Evolutionary conservation across 148 eudicot genomes (phyloP).

Genomic region (Cornus controversa): DNA sequence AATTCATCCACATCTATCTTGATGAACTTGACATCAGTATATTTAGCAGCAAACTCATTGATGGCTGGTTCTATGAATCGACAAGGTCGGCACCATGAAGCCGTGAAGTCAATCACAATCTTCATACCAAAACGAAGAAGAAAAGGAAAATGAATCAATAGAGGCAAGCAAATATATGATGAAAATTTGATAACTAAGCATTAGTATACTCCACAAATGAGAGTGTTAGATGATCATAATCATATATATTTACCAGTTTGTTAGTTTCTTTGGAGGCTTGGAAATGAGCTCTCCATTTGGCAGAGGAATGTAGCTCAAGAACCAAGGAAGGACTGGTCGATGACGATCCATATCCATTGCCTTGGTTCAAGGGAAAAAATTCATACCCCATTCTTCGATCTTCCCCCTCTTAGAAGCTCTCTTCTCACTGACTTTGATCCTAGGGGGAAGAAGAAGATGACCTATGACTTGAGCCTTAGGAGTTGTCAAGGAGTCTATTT

Average conservation of each 20-base stretch:
- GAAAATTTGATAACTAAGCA: background rate
- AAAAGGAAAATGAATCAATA: background rate
- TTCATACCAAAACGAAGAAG: constrained; percentile 3
- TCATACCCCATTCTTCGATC: background rate
- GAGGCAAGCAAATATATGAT: background rate
- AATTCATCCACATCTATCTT: constrained; percentile 74
- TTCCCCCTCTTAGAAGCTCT: background rate
- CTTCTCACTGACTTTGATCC: background rate
- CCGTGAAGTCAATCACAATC: constrained; percentile 62
- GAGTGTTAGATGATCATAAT: too few relatives aligned
- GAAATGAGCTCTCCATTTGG: constrained; percentile 39
- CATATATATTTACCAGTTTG: constrained; percentile 43
- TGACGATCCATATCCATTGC: background rate
- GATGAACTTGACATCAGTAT: constrained; percentile 52
- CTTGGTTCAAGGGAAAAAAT: background rate
- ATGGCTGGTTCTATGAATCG: constrained; percentile 49
- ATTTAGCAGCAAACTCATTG: constrained; percentile 51
- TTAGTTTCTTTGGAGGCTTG: constrained; percentile 36
- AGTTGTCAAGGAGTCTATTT: background rate
- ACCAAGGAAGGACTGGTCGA: constrained; percentile 8
- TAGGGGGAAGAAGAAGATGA: background rate
- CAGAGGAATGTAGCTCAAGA: constrained; percentile 32
- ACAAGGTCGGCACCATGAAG: constrained; percentile 69
- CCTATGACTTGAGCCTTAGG: background rate
- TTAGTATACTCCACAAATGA: too few relatives aligned